phyloP scores from a whole-genome alignment of 345 rosid species.

The Trapa incisa region DNA sequence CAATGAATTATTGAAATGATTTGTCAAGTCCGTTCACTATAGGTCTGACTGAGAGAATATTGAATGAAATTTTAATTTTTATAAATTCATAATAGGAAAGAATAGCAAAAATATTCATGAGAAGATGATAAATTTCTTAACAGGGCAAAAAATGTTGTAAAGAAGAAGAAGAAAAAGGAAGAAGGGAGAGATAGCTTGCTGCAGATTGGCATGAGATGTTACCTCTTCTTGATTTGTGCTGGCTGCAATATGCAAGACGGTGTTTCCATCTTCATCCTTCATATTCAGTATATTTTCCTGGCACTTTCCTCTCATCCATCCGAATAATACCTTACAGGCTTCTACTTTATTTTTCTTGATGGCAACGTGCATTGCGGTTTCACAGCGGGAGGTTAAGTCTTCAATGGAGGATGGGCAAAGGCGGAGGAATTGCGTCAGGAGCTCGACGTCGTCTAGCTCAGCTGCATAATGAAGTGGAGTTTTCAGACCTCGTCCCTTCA shows the following conservation, averaged over 20 bases:
- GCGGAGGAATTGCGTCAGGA: too few species aligned
- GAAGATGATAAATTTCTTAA: not conserved
- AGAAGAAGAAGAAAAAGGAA: not conserved
- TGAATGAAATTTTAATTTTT: not conserved
- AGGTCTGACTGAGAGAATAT: not conserved
- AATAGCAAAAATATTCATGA: not conserved
- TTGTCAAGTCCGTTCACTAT: too few species aligned
- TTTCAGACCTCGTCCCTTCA: too few species aligned
- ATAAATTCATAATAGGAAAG: not conserved
- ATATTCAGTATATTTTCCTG: too few species aligned
- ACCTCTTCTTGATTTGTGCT: not conserved
- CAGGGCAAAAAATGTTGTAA: not conserved
- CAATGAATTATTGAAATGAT: not conserved
- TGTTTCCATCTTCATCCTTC: not conserved
- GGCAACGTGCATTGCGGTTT: too few species aligned
- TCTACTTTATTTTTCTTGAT: too few species aligned
- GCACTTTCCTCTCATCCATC: too few species aligned
- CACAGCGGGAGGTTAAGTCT: too few species aligned
- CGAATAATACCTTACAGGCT: too few species aligned
- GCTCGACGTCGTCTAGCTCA: too few species aligned
- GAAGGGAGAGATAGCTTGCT: not conserved
- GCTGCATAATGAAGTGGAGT: too few species aligned
- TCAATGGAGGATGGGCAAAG: too few species aligned
- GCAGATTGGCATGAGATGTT: not conserved
- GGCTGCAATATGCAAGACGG: not conserved